Evolutionary conservation across 805 yeast genomes (phyloP).

Genomic region (Lachancea waltii): DNA sequence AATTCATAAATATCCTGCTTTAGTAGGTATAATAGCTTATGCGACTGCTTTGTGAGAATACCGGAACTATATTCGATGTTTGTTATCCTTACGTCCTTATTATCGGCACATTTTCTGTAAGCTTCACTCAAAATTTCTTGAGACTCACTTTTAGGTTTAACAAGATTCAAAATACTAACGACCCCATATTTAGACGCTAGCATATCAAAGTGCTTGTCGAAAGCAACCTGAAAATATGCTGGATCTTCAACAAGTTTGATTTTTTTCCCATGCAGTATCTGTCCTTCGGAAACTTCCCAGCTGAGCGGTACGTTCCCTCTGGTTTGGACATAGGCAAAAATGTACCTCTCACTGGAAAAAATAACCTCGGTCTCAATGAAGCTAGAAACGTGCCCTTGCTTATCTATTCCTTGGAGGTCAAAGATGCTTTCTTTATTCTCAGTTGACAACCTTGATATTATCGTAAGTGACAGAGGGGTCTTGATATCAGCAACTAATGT

Average conservation of each 20-base stretch:
- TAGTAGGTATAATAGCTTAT: slow-evolving; percentile 44
- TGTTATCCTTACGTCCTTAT: slow-evolving; percentile 30
- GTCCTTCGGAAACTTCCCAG: slow-evolving; percentile 78
- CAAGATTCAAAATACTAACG: slow-evolving; percentile 72
- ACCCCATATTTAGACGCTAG: slow-evolving; percentile 74
- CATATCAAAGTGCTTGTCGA: slow-evolving; percentile 71
- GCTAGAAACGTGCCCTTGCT: slow-evolving; percentile 86
- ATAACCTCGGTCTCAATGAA: slow-evolving; percentile 87
- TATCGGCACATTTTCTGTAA: slow-evolving; percentile 47
- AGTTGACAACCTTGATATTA: slow-evolving; percentile 86
- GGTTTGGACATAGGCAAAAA: slow-evolving; percentile 74
- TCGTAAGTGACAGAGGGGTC: slow-evolving; percentile 44
- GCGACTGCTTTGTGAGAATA: slow-evolving; percentile 33
- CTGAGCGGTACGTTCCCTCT: slow-evolving; percentile 91
- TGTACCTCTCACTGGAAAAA: slow-evolving; percentile 41
- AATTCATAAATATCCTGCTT: slow-evolving; percentile 65
- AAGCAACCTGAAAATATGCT: slow-evolving; percentile 82
- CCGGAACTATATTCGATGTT: slow-evolving; percentile 35
- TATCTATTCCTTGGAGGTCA: slow-evolving; percentile 84
- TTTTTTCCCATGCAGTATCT: slow-evolving; percentile 71
- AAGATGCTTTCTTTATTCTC: slow-evolving; percentile 82
- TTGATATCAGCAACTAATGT: slow-evolving; percentile 18
- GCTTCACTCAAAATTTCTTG: slow-evolving; percentile 64
- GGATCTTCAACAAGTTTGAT: slow-evolving; percentile 69
- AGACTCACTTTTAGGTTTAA: slow-evolving; percentile 54